Evolutionary conservation across 441 rosid genomes (phyloP), one percentile per base, ranked within the genome.

Genomic region (Omphalea diandra): DNA sequence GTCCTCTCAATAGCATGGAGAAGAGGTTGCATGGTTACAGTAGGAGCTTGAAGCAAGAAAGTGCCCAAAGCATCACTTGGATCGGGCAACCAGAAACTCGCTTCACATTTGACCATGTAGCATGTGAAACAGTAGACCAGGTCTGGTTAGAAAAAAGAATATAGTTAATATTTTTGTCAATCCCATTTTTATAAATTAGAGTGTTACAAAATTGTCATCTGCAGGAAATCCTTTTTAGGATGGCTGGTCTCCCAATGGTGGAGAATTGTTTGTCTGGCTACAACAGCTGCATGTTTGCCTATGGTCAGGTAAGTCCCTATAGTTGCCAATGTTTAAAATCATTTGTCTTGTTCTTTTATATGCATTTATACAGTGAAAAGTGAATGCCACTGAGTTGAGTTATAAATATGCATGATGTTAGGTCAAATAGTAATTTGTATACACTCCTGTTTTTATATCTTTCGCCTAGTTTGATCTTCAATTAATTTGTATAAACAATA

Each of bases 211-310:
- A 14, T 33, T 71, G 55, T 32, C 46, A 77, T 77, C 71, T 77
- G 73, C 93, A 96, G 98, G 96, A 91, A 68, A 86, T 83, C 68
- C 93, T 96, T 67, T 93, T 96, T 59, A 83, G 96, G 77, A 89
- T 88, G 90, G 90, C 92, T 20, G 92, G 94, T 74, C 86, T 93
- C 69, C 96, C 94, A 56, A 93, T 93, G 98, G 97, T 91, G 56
- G 99, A 96, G 83, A 96, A 93, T 71, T 96, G 99, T 78, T 76
- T 96, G 85, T 90, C 98, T 73, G 99, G 98, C 58, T 96, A 96
- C 79, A 93, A 96, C 61, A 91, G 99, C 76, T 96, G 98, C 73
- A 91, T 96, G 85, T 96, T 96, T 83, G 98, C 98, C 10, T 96
- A 93, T 76, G 97, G 99, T 40, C 98, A 91, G 99, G 99, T 96